Conservation (phyloP, 768 basidiomycete genomes). For the Infundibulicybe gibba region DNA sequence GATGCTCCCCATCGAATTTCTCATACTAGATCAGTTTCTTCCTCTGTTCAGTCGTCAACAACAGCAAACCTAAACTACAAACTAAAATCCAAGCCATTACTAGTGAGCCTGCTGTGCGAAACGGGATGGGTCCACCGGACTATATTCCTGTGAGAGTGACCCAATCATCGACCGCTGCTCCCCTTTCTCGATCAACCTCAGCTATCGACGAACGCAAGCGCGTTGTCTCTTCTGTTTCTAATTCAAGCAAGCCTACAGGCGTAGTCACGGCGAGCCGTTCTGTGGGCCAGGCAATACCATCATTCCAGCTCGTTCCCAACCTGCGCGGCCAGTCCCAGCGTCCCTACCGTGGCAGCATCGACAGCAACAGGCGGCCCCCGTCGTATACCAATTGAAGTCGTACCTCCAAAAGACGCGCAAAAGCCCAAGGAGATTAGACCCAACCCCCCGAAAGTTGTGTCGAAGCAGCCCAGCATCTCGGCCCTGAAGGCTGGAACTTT, state of each 20-base stretch:
- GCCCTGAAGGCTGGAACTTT: too few species aligned
- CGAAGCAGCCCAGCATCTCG: too few species aligned
- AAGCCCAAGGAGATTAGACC: constrained; percentile 2
- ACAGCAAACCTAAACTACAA: constrained; percentile 1
- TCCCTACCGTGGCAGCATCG: too few species aligned
- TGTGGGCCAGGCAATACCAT: too few species aligned
- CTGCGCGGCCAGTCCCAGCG: too few species aligned
- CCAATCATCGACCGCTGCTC: constrained; percentile 10
- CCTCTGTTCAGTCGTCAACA: constrained; percentile 13
- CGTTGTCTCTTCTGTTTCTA: constrained; percentile 5
- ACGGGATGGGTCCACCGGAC: constrained; percentile 20
- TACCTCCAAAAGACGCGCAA: neutral
- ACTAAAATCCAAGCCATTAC: too few species aligned
- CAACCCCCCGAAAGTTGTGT: neutral
- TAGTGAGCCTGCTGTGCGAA: neutral
- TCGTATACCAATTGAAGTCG: too few species aligned
- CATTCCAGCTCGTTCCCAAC: too few species aligned
- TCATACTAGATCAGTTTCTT: constrained; percentile 22
- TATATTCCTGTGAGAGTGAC: constrained; percentile 23
- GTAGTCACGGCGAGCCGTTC: neutral
- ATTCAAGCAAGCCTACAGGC: constrained; percentile 2
- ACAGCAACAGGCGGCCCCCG: too few species aligned
- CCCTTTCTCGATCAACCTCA: constrained; percentile 11
- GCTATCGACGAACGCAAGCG: constrained; percentile 7
- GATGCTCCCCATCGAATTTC: too few species aligned